Evolutionary conservation across 164 flowering plant genomes (phyloP), one percentile per base, ranked within the genome.

Genomic region (Macadamia tetraphylla): DNA sequence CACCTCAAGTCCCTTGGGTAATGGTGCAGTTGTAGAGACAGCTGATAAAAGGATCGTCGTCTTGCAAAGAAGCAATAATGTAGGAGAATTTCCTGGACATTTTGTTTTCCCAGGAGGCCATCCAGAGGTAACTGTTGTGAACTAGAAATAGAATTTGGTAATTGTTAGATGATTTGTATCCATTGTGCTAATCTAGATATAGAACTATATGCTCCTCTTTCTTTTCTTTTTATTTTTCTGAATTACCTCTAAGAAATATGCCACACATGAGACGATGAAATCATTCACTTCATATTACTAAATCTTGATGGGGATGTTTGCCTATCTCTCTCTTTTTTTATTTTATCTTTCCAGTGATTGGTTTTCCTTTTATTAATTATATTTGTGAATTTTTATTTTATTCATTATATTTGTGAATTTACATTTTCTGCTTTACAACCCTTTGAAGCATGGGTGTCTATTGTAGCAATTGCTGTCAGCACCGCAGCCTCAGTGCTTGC

Each of bases 71-170:
- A 95, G 99, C 81, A 73, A 82, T 60, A 90, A 90, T 71, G 99
- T 95, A 49, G 98, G 99, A 40, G 99, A 95, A 78, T 95, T 90
- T 81, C 94, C 98, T 58, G 99, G 99, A 18, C 75, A 86, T 70
- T 89, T 82, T 79, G 98, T 95, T 64, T 95, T 95, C 71, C 98
- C 99, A 1, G 99, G 99, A 60, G 99, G 99, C 35, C 99, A 95
- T 83, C 95, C 99, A 69, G 98, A 95, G 99, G 99, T 89, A 81
- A 44, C 57, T 15, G 58, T 53, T 49, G 32, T 67, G 65, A 31
- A 74, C 40, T 35, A 35, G 40, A 35, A 35, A 35, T 35, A 35
- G 40, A 35, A 5, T 35, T 35, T 35, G 99, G 99, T 89, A 81
- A 44, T 52, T 18, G 57, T 53, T 49, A 29, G 66, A 63, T 31